phyloP scores from a whole-genome alignment of 2,329 filamentous ascomycete genomes.

The Emericellopsis atlantica region DNA sequence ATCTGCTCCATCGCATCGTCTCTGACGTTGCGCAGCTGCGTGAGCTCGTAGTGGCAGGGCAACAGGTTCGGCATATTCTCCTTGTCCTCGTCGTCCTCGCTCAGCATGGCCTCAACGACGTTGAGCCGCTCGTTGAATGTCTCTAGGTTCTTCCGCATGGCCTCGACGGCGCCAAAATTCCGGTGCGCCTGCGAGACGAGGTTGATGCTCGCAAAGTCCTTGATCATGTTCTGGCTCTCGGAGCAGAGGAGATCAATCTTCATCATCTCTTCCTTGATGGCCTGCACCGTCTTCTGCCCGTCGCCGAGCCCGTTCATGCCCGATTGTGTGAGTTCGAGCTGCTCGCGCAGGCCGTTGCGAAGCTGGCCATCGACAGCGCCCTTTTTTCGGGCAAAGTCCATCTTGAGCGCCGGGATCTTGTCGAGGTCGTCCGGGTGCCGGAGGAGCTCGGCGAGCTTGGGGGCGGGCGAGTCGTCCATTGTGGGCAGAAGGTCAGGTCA shows the following conservation, averaged over 20 bases:
- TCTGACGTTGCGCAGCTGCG: slow-evolving; percentile 80
- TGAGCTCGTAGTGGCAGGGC: slow-evolving; percentile 83
- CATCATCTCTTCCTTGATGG: slow-evolving; percentile 97
- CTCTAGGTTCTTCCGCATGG: slow-evolving; percentile 85
- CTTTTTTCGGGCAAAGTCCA: slow-evolving; percentile 92
- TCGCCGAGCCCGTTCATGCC: slow-evolving; percentile 84
- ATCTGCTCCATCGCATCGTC: slow-evolving; percentile 98
- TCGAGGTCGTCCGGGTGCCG: slow-evolving; percentile 95
- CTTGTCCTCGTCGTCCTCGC: slow-evolving; percentile 70
- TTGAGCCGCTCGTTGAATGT: slow-evolving; percentile 69
- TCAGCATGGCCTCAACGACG: slow-evolving; percentile 65
- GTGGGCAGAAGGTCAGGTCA: background rate
- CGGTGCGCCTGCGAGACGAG: slow-evolving; percentile 86
- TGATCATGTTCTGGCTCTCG: slow-evolving; percentile 94
- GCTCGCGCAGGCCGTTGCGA: slow-evolving; percentile 75
- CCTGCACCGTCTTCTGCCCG: slow-evolving; percentile 80
- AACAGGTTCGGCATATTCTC: slow-evolving; percentile 90
- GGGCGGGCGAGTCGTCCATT: slow-evolving; percentile 35
- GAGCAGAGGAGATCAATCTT: slow-evolving; percentile 96
- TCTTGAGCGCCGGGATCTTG: slow-evolving; percentile 81
- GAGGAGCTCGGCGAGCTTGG: slow-evolving; percentile 84
- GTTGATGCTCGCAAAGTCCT: slow-evolving; percentile 90
- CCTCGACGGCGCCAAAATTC: slow-evolving; percentile 88
- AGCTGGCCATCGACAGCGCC: slow-evolving; percentile 81
- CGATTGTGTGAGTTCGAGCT: slow-evolving; percentile 86